phyloP scores from a whole-genome alignment of 345 rosid species.

The Pistacia integerrima region DNA sequence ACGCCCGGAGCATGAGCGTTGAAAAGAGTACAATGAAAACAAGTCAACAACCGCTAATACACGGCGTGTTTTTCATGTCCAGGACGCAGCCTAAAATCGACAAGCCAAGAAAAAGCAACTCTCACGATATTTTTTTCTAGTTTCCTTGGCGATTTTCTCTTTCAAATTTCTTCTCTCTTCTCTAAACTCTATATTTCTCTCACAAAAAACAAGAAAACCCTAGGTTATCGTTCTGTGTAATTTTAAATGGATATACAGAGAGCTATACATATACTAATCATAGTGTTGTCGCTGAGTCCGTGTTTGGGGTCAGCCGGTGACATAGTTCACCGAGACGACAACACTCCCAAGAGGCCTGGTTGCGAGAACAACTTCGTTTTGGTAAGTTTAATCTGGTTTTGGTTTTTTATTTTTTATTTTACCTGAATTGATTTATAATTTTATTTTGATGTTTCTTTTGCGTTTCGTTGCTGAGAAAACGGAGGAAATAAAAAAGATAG shows the following conservation, averaged over 20 bases:
- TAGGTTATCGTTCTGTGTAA: background rate
- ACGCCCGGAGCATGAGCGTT: background rate
- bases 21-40: background rate
- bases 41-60: conserved; percentile 30
- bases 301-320: conserved; percentile 63
- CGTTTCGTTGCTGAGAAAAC: conserved; percentile 1
- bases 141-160: conserved; percentile 1
- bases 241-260: conserved; percentile 18
- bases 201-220: conserved; percentile 18
- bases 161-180: conserved; percentile 17
- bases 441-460: background rate
- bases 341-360: conserved; percentile 79
- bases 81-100: conserved; percentile 28
- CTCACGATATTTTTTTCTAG: background rate
- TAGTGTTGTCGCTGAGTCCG: conserved; percentile 35
- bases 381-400: conserved; percentile 34
- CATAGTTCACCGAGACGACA: conserved; percentile 84
- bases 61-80: conserved; percentile 38
- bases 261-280: conserved; percentile 14
- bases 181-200: conserved; percentile 15
- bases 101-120: conserved; percentile 9
- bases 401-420: background rate
- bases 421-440: background rate
- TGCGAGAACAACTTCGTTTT: conserved; percentile 90
- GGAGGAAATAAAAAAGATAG: background rate